phyloP scores from a whole-genome alignment of 371 early-diverging fungal genomes.

The Mycotypha africana region DNA sequence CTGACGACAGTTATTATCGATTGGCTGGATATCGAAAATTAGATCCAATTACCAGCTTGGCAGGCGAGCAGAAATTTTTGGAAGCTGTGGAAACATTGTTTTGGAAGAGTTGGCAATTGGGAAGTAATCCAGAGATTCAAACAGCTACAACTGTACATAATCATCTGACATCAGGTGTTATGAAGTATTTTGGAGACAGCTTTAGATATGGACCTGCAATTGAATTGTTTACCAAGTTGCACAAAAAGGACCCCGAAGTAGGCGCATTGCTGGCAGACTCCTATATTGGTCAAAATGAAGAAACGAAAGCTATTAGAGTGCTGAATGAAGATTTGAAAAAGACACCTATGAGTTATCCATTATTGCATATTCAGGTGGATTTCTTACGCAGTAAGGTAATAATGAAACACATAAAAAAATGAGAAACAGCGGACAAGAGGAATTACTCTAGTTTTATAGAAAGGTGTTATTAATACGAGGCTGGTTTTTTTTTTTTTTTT shows the following conservation, averaged over 20 bases:
- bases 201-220: conserved; percentile 76
- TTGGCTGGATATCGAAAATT: conserved; percentile 82
- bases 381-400: conserved; percentile 73
- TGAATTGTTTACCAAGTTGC: conserved; percentile 75
- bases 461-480: no score
- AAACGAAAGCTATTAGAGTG: conserved; percentile 83
- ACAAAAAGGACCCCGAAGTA: conserved; percentile 82
- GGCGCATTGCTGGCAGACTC: conserved; percentile 79
- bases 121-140: conserved; percentile 90
- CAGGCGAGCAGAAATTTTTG: conserved; percentile 73
- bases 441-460: no score
- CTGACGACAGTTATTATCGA: conserved; percentile 65
- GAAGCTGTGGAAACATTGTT: conserved; percentile 82
- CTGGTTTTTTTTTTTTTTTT: background rate
- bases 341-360: conserved; percentile 74
- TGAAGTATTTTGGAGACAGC: conserved; percentile 83
- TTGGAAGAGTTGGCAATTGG: conserved; percentile 91
- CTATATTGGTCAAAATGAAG: conserved; percentile 78
- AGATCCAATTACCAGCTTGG: conserved; percentile 72
- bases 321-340: conserved; percentile 76
- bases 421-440: no score
- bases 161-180: conserved; percentile 75
- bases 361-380: conserved; percentile 85
- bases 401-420: background rate
- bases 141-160: conserved; percentile 85